Base-by-base conservation (phyloP, 805 yeast species). In the Lipomyces lipofer region DNA sequence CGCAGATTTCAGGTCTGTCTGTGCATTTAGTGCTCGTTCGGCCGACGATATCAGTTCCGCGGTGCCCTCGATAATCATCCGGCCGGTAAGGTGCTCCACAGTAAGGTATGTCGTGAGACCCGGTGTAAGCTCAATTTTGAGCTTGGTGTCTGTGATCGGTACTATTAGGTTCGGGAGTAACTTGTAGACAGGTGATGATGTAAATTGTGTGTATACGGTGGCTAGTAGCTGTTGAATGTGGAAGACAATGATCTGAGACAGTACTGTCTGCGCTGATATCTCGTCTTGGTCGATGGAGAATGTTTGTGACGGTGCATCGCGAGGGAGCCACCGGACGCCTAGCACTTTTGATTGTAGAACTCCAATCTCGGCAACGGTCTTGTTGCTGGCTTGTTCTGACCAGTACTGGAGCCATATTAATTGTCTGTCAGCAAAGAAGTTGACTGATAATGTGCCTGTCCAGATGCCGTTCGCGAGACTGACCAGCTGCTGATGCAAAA, bases 391-490 rank as follows among this genome's bases (percentile, higher is more conserved):
- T 24, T 44, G 54, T 15, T 59, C 59, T 7, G 77, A 73, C 92
- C 95, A 88, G 68, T 86, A 88, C 45, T 79, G 77, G 1, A 87
- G 73, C 2, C 76, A 67, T 10, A 88, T 78, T 19, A 77, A 68
- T 24, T 82, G 78, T 51, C 76, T 75, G 8, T 80, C 82, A 10
- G 83, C 75, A 53, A 75, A 76, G 64, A 81, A 82, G 17, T 77
- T 73, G 67, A 81, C 86, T 40, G 80, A 79, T 40, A 88, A 66
- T 45, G 79, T 80, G 7, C 81, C 78, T 48, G 81, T 74, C 89
- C 89, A 85, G 3, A 76, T 75, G 52, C 71, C 69, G 51, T 74
- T 74, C 59, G 80, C 74, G 49, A 85, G 68, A 19, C 74, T 75
- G 29, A 74, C 72, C 53, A 87, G 68, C 63, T 84, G 86, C 43